Base-by-base conservation (phyloP, 1,284 basidiomycete genomes). In the Tremellales sp. region DNA sequence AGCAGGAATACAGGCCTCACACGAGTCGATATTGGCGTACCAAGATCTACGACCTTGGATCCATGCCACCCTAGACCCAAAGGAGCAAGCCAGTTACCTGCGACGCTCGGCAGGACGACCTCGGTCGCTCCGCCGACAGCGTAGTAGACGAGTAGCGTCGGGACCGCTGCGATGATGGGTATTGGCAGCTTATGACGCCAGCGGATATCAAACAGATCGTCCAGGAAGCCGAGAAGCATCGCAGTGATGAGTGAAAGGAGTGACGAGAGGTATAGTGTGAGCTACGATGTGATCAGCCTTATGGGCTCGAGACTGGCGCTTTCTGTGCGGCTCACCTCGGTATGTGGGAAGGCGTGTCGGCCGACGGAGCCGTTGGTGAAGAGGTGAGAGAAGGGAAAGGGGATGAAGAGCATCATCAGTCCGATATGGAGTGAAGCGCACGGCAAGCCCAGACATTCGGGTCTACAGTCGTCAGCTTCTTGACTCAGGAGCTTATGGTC, bases 171-270 rank as follows among this genome's bases (percentile, higher is more conserved):
- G 50, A 99, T 87, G 64, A 99, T 82, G 0, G 92, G 96, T 48
- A 99, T 96, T 0, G 96, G 96, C 7, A 99, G 75, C 73, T 99
- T 99, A 76, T 97, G 91, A 53, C 96, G 77, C 96, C 96, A 99
- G 11, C 96, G 84, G 58, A 99, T 97, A 70, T 99, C 96, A 63
- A 98, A 98, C 1, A 98, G 82, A 71, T 99, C 96, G 67, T 99
- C 96, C 42, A 97, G 78, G 65, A 98, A 97, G 8, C 96, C 94
- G 2, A 98, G 82, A 56, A 98, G 80, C 0, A 91, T 92, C 0
- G 96, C 93, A 23, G 90, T 89, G 23, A 97, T 76, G 21, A 99
- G 79, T 0, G 89, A 92, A 12, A 99, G 79, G 7, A 98, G 72
- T 1, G 91, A 91, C 0, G 94, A 94, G 15, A 99, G 80, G 73